Evolutionary conservation across 2,329 filamentous ascomycete genomes (phyloP).

Genomic region (Stemphylium lycopersici): DNA sequence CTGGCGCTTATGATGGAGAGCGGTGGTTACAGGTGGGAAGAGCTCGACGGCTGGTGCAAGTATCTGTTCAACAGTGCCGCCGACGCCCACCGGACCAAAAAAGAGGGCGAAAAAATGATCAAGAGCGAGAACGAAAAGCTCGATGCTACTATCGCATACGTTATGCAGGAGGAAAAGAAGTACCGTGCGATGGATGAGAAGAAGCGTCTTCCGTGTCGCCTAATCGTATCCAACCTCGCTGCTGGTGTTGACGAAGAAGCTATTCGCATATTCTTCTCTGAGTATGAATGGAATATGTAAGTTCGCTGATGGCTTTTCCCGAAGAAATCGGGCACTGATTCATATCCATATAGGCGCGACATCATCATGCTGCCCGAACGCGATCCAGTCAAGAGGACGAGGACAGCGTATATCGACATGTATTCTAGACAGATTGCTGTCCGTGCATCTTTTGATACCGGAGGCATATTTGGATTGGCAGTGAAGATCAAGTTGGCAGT

Average conservation of each 20-base stretch:
- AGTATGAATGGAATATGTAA: conserved; percentile 27
- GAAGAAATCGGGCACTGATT: background rate
- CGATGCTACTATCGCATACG: conserved; percentile 13
- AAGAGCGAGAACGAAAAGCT: conserved; percentile 15
- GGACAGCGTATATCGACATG: conserved; percentile 32
- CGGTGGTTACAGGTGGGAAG: conserved; percentile 14
- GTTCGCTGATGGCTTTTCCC: background rate
- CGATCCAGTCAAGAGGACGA: conserved; percentile 28
- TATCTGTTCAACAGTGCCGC: conserved; percentile 19
- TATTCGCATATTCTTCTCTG: conserved; percentile 20
- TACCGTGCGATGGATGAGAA: conserved; percentile 16
- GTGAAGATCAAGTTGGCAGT: conserved; percentile 19
- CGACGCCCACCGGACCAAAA: conserved; percentile 10
- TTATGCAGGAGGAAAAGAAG: conserved; percentile 15
- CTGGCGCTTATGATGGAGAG: conserved; percentile 23
- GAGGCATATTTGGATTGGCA: conserved; percentile 27
- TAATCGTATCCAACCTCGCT: conserved; percentile 38
- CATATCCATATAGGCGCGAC: conserved; percentile 11
- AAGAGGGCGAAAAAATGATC: conserved; percentile 15
- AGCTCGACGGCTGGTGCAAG: conserved; percentile 16
- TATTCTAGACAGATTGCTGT: conserved; percentile 19
- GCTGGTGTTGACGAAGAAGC: conserved; percentile 26
- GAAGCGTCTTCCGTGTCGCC: conserved; percentile 12
- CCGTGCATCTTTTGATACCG: conserved; percentile 16
- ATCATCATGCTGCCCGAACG: conserved; percentile 25